Base-by-base conservation (phyloP, 2,329 filamentous ascomycete genomes). In the Lasiodiplodia citricola region DNA sequence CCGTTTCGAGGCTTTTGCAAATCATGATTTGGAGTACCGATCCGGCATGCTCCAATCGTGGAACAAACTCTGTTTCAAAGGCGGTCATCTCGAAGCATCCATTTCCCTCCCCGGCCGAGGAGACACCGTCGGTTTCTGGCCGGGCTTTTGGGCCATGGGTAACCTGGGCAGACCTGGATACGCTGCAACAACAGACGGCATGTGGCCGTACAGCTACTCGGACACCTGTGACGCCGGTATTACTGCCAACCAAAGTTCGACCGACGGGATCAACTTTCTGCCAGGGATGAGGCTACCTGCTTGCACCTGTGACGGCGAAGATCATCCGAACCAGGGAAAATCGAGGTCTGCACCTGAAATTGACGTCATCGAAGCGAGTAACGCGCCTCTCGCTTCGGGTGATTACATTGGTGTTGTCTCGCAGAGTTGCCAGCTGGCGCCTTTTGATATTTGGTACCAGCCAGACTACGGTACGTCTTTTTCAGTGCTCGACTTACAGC, bases 21-120 rank as follows among this genome's bases (percentile, higher is more conserved):
- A 87, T 71, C 90, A 92, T 75, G 85, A 85, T 58, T 80, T 91
- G 25, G 84, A 90, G 70, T 92, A 90, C 74, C 85, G 90, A 63
- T 92, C 90, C 6, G 90, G 89, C n/a, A 92, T 92, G 90, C 72
- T 92, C 10, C 90, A 92, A 74, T 91, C 88, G 13, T 92, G 90
- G 90, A 92, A 92, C 77, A 87, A 91, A 75, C 76, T 92, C 67
- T 91, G 90, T 78, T 92, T 92, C 81, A 91, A 90, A 70, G 89
- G 90, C 38, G 90, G 90, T 3, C 86, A 90, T 58, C 75, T 92
- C 16, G 90, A 92, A 79, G 89, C 89, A 23, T 90, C 88, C 74
- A 88, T 92, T 65, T 92, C 90, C 4, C 81, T 92, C 6, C 90
- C 90, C 16, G 90, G 90, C 18, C 80, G 83, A 57, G 90, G 90